Base-by-base conservation (phyloP, 257 asterid species). In the Lithospermum erythrorhizon region DNA sequence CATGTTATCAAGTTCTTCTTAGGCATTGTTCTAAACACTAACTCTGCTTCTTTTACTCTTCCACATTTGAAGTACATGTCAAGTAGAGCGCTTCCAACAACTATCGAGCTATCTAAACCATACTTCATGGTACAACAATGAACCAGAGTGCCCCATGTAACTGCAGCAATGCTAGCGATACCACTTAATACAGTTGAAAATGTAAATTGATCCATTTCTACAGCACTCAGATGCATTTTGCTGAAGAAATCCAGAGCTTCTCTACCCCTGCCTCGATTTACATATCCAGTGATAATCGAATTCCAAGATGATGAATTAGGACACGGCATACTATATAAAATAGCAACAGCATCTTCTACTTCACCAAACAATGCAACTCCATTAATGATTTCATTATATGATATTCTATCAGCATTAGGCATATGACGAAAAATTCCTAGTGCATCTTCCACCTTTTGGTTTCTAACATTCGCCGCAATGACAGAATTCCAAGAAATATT, bases 11-110 rank as follows among this genome's bases (percentile, higher is more conserved):
- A 47, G 69, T 90, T 87, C 83, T 76, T 90, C 19, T 58, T 69
- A 0, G 79, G 77, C 13, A 90, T 81, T 1, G 73, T 73, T 0
- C 68, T 67, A 58, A 83, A 87, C 51, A 69, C 29, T 55, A 59
- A 51, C 32, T 75, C 82, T 0, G 85, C 94, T 57, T 82, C 82
- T 0, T 62, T 27, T 49, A 82, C 68, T 61, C 61, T 63, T 64
- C 95, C 98, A 52, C 96, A 87, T 73, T 87, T 91, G 35, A 83
- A 81, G 65, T 91, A 87, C 96, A 86, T 81, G 79, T 87, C 88
- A 21, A 82, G 29, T 0, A 91, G 81, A 56, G 98, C 84, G 70
- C 84, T 85, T 18, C 96, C 98, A 24, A 88, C 96, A 9, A 82
- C 88, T 20, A 88, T 62, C 14, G 70, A 61, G 21, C 24, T 64